Conservation (phyloP, 345 rosid species). For the Melaleuca alternifolia region DNA sequence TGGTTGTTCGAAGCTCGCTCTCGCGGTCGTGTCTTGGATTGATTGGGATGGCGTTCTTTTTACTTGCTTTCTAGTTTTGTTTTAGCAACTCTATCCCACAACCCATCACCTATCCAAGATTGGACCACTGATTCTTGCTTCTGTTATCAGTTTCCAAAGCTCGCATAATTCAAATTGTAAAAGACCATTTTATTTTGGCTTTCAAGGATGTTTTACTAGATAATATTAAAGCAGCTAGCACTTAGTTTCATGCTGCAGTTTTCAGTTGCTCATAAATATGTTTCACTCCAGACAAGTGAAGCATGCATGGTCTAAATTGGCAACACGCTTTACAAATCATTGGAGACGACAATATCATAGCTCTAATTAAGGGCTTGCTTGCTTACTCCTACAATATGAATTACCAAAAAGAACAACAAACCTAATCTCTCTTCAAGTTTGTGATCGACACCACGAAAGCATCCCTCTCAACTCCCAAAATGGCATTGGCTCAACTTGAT, state of each 20-base stretch:
- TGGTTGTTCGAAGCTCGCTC: not conserved
- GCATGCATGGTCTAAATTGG: too few relatives aligned
- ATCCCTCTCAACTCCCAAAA: slow-evolving; percentile 47
- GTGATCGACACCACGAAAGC: slow-evolving; percentile 62
- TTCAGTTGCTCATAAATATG: too few relatives aligned
- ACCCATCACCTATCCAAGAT: not conserved
- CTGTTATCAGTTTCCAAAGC: too few relatives aligned
- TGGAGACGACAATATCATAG: too few relatives aligned
- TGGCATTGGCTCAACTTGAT: slow-evolving; percentile 68
- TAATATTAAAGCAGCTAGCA: too few relatives aligned
- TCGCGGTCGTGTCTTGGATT: not conserved
- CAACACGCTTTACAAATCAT: too few relatives aligned
- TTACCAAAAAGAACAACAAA: slow-evolving; percentile 84
- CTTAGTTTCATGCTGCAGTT: too few relatives aligned
- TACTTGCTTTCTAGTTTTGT: not conserved
- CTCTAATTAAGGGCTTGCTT: slow-evolving; percentile 6
- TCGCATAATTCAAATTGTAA: too few relatives aligned
- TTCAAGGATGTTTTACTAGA: too few relatives aligned
- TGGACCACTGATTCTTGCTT: not conserved
- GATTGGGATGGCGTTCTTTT: not conserved
- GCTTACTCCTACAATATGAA: slow-evolving; percentile 95
- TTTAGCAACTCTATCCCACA: not conserved
- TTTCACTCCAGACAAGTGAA: too few relatives aligned
- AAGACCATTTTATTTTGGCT: too few relatives aligned
- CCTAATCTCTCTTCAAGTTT: slow-evolving; percentile 58